These are phyloP conservation scores for Solidago caesia DNA, from an alignment of 129 eudicot genomes.

Conservation along the genomic window DNA sequence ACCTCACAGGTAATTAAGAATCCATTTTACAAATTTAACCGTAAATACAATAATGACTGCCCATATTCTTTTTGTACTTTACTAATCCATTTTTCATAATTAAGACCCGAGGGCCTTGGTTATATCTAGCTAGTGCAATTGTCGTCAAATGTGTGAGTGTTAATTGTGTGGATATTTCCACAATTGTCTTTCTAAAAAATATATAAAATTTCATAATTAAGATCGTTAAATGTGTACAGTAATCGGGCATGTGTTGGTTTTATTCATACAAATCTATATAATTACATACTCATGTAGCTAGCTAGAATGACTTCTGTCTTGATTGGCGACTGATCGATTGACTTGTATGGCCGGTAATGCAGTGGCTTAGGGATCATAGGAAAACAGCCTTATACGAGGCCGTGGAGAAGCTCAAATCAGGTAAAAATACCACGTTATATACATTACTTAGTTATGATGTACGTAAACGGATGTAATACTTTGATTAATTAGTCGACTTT, in stretches of 20 bases:
- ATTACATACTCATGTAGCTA: no score
- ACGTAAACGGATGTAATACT: neutral
- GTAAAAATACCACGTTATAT: neutral
- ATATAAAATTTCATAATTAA: no score
- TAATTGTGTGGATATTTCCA: no score
- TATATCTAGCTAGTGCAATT: no score
- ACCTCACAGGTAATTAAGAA: conserved; percentile 10
- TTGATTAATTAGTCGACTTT: neutral
- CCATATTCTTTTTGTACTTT: neutral
- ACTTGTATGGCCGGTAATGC: conserved; percentile 12
- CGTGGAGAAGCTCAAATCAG: conserved; percentile 44
- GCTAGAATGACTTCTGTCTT: neutral
- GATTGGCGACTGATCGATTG: neutral
- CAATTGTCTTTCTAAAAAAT: no score
- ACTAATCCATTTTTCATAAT: neutral
- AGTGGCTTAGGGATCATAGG: conserved; percentile 48
- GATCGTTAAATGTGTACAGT: neutral
- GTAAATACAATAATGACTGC: no score
- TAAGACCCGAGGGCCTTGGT: neutral
- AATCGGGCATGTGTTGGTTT: neutral
- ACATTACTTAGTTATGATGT: neutral
- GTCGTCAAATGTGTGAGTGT: no score
- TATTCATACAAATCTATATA: neutral
- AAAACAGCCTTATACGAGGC: conserved; percentile 46
- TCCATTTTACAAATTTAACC: neutral